Evolutionary conservation across 2,329 filamentous ascomycete genomes (phyloP), one percentile per base, ranked within the genome.

Genomic region (Pseudogymnoascus sp.): DNA sequence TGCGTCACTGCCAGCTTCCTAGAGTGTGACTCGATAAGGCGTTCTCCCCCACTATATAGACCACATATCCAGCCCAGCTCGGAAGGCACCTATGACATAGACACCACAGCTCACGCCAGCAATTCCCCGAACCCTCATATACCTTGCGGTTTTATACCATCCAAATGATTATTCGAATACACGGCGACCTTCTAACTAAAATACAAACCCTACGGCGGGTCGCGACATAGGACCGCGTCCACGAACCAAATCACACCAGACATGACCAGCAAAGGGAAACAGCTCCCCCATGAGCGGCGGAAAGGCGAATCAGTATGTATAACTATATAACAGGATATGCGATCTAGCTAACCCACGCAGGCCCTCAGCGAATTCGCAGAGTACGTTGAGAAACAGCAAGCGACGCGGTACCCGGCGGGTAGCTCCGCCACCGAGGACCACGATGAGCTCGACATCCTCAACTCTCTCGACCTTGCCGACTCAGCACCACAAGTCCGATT

Each of bases 351-450:
- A 31, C 45, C 8, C 41, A 21, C 60, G 0, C 61, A 84, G 83
- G 93, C 93, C 11, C 83, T 99, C 64, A 95, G 90, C 79, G 95
- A 98, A 71, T 99, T 99, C 75, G 92, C 93, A 76, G 95, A 99
- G 73, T 98, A 97, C 73, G 95, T 97, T 69, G 92, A 98, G 76
- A 90, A 92, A 75, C 93, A 98, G 75, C 95, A 98, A 76, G 87
- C 87, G 13, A 77, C 88, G 61, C 87, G 90, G 64, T 87, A 85
- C 70, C 83, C 84, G 1, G 72, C 78, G 16, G 61, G 66, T 34
- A 65, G 68, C 6, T 34, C 64, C 54, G 36, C 65, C 37, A 71
- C 77, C 37, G 85, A 90, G 71, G 87, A 95, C 68, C 90, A 93
- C 73, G 92, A 93, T 62, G 93, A 98, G 75, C 86, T 98, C 62